Evolutionary conservation across 2,329 filamentous ascomycete species (phyloP), one percentile per base, ranked within the genome.

Genomic region (Xylariaceae sp.): DNA sequence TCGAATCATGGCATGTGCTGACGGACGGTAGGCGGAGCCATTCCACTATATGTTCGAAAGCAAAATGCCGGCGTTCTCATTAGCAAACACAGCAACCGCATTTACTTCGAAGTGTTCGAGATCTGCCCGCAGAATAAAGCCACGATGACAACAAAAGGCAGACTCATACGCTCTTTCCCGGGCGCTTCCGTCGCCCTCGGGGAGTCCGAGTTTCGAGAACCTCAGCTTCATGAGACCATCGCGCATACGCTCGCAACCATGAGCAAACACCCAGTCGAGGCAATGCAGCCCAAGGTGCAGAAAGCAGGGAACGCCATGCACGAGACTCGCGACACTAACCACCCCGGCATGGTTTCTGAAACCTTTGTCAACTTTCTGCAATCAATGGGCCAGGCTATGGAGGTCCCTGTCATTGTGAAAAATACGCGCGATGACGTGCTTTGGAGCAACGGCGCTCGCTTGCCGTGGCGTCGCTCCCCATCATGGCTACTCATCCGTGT

Each of bases 401-500:
- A 67, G 1, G 62, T 61, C 2, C 30, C 49, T 0, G 64, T 68
- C 2, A 72, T 82, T 31, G 62, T 56, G 35, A 82, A 83, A 56
- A 69, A 75, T 31, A 78, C 74, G 1, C 74, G 77, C 6, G 79
- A 82, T 48, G 78, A 82, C 7, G 73, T 81, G 1, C 54, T 78
- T 8, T 80, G 69, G 69, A 46, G 62, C 3, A 42, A 53, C 19
- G 19, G 19, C 54, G 9, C 56, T 57, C 1, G 41, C 52, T 1
- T 66, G 76, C 45, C 83, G 7, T 65, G 61, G 60, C 62, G 49
- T 46, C 57, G 64, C 39, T 64, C 80, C 9, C 70, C 81, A 0
- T 56, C 77, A 0, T 85, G 80, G 80, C 68, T 85, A 0, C 67
- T 84, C 0, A 50, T 84, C 2, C 76, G 81, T 1, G 78, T 82